Evolutionary conservation across 306 rosid genomes (phyloP).

Genomic region (Citrullus amarus): DNA sequence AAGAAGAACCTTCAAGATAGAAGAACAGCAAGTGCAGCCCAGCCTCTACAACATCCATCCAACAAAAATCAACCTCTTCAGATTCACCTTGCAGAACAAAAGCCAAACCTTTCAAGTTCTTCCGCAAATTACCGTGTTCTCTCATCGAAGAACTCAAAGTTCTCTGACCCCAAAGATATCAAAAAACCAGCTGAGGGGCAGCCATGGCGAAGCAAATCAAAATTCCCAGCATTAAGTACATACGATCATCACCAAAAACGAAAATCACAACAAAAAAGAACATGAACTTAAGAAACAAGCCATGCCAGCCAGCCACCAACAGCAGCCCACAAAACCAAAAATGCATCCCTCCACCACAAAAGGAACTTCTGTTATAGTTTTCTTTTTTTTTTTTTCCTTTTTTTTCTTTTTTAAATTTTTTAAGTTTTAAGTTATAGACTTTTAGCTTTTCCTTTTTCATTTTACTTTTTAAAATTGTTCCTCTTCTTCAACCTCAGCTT

Average conservation of each 20-base stretch:
- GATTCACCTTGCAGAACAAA: neutral
- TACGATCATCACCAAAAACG: neutral
- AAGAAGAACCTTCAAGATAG: neutral
- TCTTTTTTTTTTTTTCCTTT: neutral
- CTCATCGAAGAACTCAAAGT: neutral
- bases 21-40: neutral
- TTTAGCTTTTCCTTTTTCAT: neutral
- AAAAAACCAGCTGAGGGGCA: conserved; percentile 12
- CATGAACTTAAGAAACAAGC: neutral
- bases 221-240: conserved; percentile 10
- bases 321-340: conserved; percentile 8
- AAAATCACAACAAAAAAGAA: neutral
- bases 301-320: neutral
- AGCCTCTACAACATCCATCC: neutral
- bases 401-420: neutral
- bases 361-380: neutral
- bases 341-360: conserved; percentile 1
- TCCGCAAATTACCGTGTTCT: neutral
- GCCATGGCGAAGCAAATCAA: neutral
- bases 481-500: neutral
- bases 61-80: neutral
- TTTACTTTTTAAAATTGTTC: neutral
- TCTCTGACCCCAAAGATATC: conserved; percentile 5
- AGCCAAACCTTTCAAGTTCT: neutral
- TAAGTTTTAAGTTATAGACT: neutral